Conservation (phyloP, 257 asterid genomes). For the Rehmannia glutinosa region DNA sequence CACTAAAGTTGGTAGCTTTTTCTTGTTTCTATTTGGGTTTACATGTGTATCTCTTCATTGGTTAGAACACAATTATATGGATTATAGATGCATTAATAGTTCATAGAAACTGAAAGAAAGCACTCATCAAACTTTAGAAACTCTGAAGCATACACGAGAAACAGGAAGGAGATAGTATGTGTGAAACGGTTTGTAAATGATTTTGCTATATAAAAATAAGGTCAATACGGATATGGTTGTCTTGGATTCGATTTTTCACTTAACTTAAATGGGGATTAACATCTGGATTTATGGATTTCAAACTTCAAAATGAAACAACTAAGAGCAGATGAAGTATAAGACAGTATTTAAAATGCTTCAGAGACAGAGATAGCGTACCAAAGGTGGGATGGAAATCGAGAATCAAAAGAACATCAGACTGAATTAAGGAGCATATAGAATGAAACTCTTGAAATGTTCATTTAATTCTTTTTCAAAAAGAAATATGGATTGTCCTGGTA, state of each 20-base stretch:
- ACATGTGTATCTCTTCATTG: background rate
- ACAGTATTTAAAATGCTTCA: background rate
- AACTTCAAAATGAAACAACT: slow-evolving; percentile 13
- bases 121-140: slow-evolving; percentile 1
- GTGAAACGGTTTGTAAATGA: background rate
- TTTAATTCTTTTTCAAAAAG: slow-evolving; percentile 11
- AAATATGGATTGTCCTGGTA: slow-evolving; percentile 6
- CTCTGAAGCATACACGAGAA: background rate
- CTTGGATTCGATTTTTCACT: slow-evolving; percentile 1
- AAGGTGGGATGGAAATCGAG: too few relatives aligned
- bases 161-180: background rate
- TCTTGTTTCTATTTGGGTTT: slow-evolving; percentile 13
- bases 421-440: slow-evolving; percentile 8
- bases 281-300: slow-evolving; percentile 1
- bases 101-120: background rate
- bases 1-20: background rate
- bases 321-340: background rate
- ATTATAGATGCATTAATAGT: background rate
- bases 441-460: slow-evolving; percentile 15
- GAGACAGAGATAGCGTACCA: slow-evolving; percentile 5
- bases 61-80: background rate
- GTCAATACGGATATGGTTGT: background rate
- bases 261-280: background rate
- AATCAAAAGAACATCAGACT: background rate
- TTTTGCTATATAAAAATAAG: background rate